Conservation (phyloP, 2,329 filamentous ascomycete genomes). For the Magnaporthiopsis poae region DNA sequence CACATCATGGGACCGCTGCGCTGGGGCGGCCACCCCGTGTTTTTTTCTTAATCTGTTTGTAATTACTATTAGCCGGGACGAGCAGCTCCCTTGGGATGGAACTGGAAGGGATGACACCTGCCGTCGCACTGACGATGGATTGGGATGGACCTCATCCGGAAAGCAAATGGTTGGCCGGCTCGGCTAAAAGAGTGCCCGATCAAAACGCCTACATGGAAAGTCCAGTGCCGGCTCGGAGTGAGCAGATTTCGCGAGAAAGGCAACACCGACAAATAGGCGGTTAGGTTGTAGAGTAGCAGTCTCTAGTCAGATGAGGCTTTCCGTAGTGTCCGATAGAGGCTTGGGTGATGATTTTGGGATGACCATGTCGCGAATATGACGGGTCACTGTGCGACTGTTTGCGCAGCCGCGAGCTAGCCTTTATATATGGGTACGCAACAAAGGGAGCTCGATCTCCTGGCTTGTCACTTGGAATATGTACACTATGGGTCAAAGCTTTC, state of each 20-base stretch:
- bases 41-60: background rate
- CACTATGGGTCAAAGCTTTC: no score
- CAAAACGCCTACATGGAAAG: background rate
- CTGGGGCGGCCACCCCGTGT: background rate
- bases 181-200: background rate
- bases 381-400: no score
- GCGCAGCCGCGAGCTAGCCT: no score
- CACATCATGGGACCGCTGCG: no score
- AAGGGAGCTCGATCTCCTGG: no score
- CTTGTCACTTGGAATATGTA: no score
- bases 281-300: background rate
- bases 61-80: background rate
- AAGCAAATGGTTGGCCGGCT: background rate
- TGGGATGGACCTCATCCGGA: background rate
- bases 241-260: background rate
- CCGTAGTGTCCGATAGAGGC: background rate
- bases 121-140: background rate
- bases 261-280: background rate
- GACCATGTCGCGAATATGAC: background rate
- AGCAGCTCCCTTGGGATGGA: background rate
- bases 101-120: background rate
- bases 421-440: no score
- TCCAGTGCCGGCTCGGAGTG: background rate
- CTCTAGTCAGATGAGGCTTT: background rate
- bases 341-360: background rate